Evolutionary conservation across 2,329 filamentous ascomycete genomes (phyloP).

Genomic region (Trichophyton mentagrophytes): DNA sequence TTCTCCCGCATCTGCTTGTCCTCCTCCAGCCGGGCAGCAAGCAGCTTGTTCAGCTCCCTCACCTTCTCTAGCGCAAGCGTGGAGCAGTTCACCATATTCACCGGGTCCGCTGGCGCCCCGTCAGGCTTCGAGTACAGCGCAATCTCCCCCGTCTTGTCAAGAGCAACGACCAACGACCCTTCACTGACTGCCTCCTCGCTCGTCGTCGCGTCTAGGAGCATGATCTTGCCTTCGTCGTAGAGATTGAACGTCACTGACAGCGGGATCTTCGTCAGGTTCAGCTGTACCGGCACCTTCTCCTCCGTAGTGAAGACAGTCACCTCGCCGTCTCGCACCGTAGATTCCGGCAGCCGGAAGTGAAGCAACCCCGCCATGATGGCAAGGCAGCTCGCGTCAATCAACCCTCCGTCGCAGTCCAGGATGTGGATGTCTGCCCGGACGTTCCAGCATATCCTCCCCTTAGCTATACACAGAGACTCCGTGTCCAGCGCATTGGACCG

Average conservation of each 20-base stretch:
- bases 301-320: constrained; percentile 72
- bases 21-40: constrained; percentile 61
- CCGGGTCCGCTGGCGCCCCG: constrained; percentile 67
- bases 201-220: constrained; percentile 35
- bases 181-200: constrained; percentile 45
- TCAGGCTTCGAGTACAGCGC: constrained; percentile 87
- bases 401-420: constrained; percentile 76
- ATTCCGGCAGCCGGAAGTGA: constrained; percentile 85
- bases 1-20: constrained; percentile 52
- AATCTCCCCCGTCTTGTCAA: constrained; percentile 82
- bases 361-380: constrained; percentile 77
- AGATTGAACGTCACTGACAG: constrained; percentile 85
- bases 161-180: constrained; percentile 61
- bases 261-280: constrained; percentile 84
- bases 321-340: constrained; percentile 68
- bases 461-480: constrained; percentile 86
- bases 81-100: constrained; percentile 63
- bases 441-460: constrained; percentile 81
- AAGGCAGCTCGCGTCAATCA: constrained; percentile 75
- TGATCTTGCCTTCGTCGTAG: constrained; percentile 42
- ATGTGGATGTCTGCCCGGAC: constrained; percentile 86
- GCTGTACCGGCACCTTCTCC: constrained; percentile 77
- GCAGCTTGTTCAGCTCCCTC: constrained; percentile 61
- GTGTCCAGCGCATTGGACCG: constrained; percentile 87
- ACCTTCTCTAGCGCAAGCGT: constrained; percentile 63